Evolutionary conservation across 2,329 filamentous ascomycete species (phyloP).

Genomic region (Arthrobotrys megalospora): DNA sequence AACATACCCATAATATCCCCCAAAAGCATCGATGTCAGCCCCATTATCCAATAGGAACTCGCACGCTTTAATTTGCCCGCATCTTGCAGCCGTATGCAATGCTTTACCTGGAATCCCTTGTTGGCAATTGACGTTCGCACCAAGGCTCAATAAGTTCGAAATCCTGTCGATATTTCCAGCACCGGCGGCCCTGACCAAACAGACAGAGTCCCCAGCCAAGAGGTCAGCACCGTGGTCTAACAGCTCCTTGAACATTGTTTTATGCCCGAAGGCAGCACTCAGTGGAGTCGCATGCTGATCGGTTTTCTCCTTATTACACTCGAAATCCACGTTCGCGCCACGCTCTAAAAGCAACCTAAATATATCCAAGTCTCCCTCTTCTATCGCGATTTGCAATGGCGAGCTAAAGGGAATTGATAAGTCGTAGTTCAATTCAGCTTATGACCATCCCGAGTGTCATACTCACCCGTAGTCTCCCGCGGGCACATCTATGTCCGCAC

Average conservation of each 20-base stretch:
- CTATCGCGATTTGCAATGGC: constrained; percentile 21
- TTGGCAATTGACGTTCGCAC: constrained; percentile 11
- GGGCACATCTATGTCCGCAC: constrained; percentile 20
- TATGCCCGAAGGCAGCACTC: constrained; percentile 1
- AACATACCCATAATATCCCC: constrained; percentile 31
- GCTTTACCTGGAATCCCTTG: constrained; percentile 26
- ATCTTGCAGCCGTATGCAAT: constrained; percentile 13
- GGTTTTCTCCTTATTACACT: neutral
- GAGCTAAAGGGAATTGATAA: constrained; percentile 6
- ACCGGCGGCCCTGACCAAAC: constrained; percentile 9
- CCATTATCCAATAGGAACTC: constrained; percentile 16
- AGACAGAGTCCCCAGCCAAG: constrained; percentile 18
- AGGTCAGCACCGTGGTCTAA: constrained; percentile 20
- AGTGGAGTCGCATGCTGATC: constrained; percentile 9
- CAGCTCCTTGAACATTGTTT: constrained; percentile 26
- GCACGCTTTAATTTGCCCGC: constrained; percentile 22
- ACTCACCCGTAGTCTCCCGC: constrained; percentile 1
- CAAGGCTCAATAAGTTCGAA: constrained; percentile 17
- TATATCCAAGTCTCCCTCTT: constrained; percentile 24
- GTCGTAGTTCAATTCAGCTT: neutral
- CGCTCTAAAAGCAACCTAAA: constrained; percentile 24
- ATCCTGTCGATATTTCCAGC: constrained; percentile 11
- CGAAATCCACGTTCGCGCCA: constrained; percentile 25
- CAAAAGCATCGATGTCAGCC: constrained; percentile 27
- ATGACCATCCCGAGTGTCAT: too few relatives aligned